Base-by-base conservation (phyloP, 2,329 filamentous ascomycete species). In the Colletotrichum musicola region DNA sequence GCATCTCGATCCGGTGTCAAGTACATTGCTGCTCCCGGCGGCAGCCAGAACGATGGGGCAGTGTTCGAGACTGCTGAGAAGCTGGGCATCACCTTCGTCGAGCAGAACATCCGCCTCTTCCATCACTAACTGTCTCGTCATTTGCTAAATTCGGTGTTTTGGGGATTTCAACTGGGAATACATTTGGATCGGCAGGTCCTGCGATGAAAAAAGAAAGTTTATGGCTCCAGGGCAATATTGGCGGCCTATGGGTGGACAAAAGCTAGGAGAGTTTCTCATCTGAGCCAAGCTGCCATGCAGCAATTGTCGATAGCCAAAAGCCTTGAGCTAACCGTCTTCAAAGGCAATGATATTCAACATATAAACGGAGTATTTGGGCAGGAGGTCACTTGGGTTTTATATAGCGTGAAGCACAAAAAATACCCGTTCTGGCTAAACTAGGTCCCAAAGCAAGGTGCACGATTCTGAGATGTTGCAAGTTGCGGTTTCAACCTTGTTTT, bases 91-190 rank as follows among this genome's bases (percentile, higher is more conserved):
- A 94, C 92, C 51, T 98, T 98, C 82, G 92, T 98, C 44, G 94
- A 99, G 87, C 96, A 99, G 86, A 94, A 92, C 79, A 92, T 93
- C 68, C 90, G 96, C 74, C 87, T 98, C 72, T 98, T 98, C 90
- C 95, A 98, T 82, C 95, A 98, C 83, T 98, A 92, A 75, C 55
- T 42, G 58, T 60, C 25, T 68, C 27, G 56, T 56, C 18, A 55
- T 27, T 49, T 46, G 6, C 4, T 25, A 42, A 63, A 57, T 40
- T 42, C 16, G 64, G 63, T 69, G 66, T 69, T 69, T 44, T 12
- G 66, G 66, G 35, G 50, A 53, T 56, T 27, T 42, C 56, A 63
- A 56, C 20, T 57, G 66, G 50, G 63, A 58, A 40, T 61, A 56
- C 25, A 38, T 61, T 55, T 56, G 62, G 66, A 56, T 42, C 14